A percentile compares a stretch with the other conserved stretches of the same genome.
Conservation (phyloP, 2,329 filamentous ascomycete species). For the Colletotrichum godetiae region DNA sequence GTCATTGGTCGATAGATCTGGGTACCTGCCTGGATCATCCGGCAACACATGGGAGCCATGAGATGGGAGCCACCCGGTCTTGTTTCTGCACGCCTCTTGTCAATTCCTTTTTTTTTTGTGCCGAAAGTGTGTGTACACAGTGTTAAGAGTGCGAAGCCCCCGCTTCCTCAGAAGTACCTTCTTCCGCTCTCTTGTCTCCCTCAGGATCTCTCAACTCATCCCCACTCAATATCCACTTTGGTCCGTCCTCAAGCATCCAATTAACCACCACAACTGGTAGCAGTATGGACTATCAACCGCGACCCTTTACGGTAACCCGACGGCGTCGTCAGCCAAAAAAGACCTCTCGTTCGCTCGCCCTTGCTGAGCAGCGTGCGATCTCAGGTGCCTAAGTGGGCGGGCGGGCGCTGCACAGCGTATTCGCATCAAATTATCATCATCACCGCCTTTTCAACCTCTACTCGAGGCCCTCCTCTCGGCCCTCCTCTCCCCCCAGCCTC, state of each 20-base stretch:
- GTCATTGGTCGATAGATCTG: background rate
- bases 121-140: background rate
- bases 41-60: slow-evolving; percentile 30
- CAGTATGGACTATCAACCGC: background rate
- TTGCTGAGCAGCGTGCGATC: background rate
- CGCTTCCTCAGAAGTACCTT: background rate
- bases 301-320: background rate
- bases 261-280: background rate
- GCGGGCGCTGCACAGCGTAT: background rate
- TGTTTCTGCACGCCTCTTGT: slow-evolving; percentile 13
- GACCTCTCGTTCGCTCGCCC: background rate
- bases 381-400: slow-evolving; percentile 2
- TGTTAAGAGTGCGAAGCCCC: background rate
- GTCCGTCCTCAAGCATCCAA: slow-evolving; percentile 1
- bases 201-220: background rate
- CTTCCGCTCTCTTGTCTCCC: background rate
- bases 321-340: background rate
- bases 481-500: background rate
- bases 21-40: slow-evolving; percentile 27
- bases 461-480: too few relatives aligned
- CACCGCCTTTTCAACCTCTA: slow-evolving; percentile 27
- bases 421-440: background rate
- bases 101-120: background rate
- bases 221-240: slow-evolving; percentile 18
- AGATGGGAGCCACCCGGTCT: slow-evolving; percentile 16